Percentiles rank a stretch among this genome's conserved stretches.
phyloP scores from a whole-genome alignment of 2,329 filamentous ascomycete genomes.

The Phialocephala subalpina region DNA sequence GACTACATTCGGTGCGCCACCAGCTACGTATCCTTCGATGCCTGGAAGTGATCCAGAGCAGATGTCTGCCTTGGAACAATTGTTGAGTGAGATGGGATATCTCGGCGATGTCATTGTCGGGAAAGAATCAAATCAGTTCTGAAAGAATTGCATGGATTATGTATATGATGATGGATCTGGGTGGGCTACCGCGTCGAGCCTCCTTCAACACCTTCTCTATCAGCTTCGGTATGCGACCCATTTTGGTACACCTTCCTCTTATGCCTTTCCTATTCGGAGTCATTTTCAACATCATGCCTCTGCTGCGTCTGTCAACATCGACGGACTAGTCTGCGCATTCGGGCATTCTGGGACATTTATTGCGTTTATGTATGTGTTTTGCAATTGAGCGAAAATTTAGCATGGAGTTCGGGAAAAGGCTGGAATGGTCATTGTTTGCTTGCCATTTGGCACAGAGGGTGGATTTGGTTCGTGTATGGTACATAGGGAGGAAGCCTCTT shows the following conservation, averaged over 20 bases:
- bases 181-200: too few relatives aligned
- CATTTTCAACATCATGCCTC: too few relatives aligned
- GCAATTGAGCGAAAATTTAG: slow-evolving; percentile 24
- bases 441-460: background rate
- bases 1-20: slow-evolving; percentile 36
- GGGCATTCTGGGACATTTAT: slow-evolving; percentile 10
- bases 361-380: slow-evolving; percentile 1
- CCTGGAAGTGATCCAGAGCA: slow-evolving; percentile 28
- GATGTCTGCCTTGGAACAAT: slow-evolving; percentile 52
- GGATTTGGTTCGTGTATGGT: background rate
- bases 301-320: too few relatives aligned
- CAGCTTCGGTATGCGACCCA: too few relatives aligned
- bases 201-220: too few relatives aligned
- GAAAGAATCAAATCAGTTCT: slow-evolving; percentile 19
- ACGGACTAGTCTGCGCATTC: background rate
- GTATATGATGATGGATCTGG: background rate
- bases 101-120: slow-evolving; percentile 53
- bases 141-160: background rate
- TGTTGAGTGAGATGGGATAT: slow-evolving; percentile 60
- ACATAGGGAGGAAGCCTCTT: background rate
- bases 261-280: too few relatives aligned
- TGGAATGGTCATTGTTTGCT: background rate
- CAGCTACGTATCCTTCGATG: slow-evolving; percentile 36
- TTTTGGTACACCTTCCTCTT: too few relatives aligned
- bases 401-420: slow-evolving; percentile 26